Evolutionary conservation across 306 rosid species (phyloP).

Genomic region (Parietaria judaica): DNA sequence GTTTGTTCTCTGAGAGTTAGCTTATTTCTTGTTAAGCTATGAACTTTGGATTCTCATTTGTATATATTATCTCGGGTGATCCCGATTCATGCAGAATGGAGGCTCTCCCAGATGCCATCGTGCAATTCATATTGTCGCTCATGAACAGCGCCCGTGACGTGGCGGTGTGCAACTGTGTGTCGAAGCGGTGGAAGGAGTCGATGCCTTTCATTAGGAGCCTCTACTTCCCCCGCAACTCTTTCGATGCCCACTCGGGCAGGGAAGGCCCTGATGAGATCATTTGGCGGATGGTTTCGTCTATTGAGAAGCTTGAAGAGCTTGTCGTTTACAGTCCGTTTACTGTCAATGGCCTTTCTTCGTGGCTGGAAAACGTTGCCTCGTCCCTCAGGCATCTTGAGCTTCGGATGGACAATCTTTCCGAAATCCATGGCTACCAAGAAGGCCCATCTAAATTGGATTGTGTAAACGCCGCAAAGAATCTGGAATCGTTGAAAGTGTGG

Average conservation of each 20-base stretch:
- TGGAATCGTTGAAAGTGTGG: conserved; percentile 82
- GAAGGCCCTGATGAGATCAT: conserved; percentile 52
- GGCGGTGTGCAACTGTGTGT: conserved; percentile 76
- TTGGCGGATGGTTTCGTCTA: conserved; percentile 53
- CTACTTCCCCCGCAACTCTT: conserved; percentile 71
- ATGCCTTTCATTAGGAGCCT: conserved; percentile 51
- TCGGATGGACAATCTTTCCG: conserved; percentile 71
- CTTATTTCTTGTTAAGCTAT: too few species aligned
- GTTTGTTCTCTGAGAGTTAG: background rate
- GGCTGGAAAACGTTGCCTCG: conserved; percentile 50
- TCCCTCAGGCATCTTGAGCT: conserved; percentile 70
- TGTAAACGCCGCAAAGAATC: conserved; percentile 45
- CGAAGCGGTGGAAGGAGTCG: conserved; percentile 78
- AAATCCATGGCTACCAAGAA: conserved; percentile 34
- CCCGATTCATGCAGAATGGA: conserved; percentile 51
- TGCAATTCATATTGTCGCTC: conserved; percentile 64
- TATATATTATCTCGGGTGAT: conserved; percentile 6
- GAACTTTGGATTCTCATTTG: too few species aligned
- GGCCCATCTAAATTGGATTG: conserved; percentile 66
- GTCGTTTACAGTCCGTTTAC: conserved; percentile 78
- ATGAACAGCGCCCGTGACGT: conserved; percentile 64
- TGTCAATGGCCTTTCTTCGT: conserved; percentile 65
- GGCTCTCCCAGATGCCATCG: conserved; percentile 67
- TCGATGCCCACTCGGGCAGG: conserved; percentile 36
- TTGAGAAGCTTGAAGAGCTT: conserved; percentile 56